Evolutionary conservation across 1,139 yeast species (phyloP).

Genomic region (Taphrina communis): DNA sequence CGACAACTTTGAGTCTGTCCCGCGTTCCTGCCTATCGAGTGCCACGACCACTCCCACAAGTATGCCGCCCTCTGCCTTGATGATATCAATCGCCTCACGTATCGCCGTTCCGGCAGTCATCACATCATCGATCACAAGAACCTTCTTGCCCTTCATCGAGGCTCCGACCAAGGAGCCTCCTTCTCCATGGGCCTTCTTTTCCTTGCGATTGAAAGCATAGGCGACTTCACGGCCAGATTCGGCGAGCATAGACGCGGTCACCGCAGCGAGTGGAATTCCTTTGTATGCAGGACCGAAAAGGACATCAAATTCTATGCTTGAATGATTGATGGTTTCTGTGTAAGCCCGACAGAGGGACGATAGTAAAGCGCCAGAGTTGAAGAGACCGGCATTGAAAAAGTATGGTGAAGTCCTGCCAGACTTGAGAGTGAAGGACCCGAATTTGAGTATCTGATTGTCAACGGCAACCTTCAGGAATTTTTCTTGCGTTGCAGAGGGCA

Average conservation of each 20-base stretch:
- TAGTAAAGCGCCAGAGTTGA: constrained; percentile 78
- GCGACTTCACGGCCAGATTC: constrained; percentile 63
- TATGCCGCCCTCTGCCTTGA: constrained; percentile 69
- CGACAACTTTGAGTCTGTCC: constrained; percentile 67
- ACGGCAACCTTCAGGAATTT: constrained; percentile 29
- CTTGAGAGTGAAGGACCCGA: constrained; percentile 57
- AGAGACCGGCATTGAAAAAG: constrained; percentile 90
- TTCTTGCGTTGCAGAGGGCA: constrained; percentile 33
- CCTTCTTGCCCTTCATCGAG: constrained; percentile 68
- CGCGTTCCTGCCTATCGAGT: constrained; percentile 91
- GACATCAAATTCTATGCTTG: constrained; percentile 80
- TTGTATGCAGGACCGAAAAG: constrained; percentile 97
- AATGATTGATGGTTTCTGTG: constrained; percentile 81
- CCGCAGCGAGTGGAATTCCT: constrained; percentile 94
- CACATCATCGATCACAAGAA: constrained; percentile 91
- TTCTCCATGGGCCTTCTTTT: constrained; percentile 97
- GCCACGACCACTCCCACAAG: constrained; percentile 89
- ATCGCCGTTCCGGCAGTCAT: constrained; percentile 99
- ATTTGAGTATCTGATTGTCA: constrained; percentile 34
- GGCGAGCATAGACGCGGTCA: constrained; percentile 87
- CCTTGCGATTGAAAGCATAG: constrained; percentile 60
- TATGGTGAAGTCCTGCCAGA: constrained; percentile 95
- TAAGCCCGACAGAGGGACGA: constrained; percentile 83
- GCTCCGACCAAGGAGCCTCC: constrained; percentile 96
- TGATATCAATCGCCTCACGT: constrained; percentile 87